Evolutionary conservation across 108 stramenopile species (phyloP).

Genomic region (Conticribra weissflogii): DNA sequence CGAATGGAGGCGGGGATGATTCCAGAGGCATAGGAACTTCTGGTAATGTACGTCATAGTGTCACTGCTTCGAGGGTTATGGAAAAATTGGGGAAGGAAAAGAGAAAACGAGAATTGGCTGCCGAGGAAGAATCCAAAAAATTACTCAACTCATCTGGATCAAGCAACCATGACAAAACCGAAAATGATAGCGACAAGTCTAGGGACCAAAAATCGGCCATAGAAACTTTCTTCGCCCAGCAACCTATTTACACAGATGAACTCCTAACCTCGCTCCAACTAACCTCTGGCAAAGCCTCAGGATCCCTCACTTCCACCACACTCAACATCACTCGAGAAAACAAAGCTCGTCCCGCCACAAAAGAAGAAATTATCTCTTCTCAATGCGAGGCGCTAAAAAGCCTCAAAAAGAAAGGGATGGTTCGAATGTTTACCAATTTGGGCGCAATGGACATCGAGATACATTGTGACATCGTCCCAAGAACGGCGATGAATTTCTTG

Average conservation of each 20-base stretch:
- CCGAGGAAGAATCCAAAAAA: conserved; percentile 38
- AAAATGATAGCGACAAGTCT: conserved; percentile 5
- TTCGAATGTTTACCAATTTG: conserved; percentile 76
- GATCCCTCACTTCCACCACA: conserved; percentile 76
- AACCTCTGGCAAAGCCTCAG: conserved; percentile 75
- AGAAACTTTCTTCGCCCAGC: neutral
- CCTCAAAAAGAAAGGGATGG: conserved; percentile 90
- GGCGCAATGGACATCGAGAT: conserved; percentile 93
- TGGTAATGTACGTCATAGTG: conserved; percentile 60
- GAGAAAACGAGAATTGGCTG: conserved; percentile 42
- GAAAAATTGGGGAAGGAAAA: conserved; percentile 72
- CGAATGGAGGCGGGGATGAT: neutral
- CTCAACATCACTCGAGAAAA: conserved; percentile 60
- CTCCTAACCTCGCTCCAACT: conserved; percentile 59
- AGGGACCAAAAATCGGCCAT: conserved; percentile 1
- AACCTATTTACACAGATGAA: conserved; percentile 65
- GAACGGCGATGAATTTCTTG: conserved; percentile 92
- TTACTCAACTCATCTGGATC: too few relatives aligned
- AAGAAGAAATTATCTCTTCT: conserved; percentile 86
- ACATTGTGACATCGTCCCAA: conserved; percentile 91
- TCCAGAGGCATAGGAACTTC: neutral
- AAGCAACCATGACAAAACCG: too few relatives aligned
- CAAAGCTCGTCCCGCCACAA: conserved; percentile 72
- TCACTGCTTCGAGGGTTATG: conserved; percentile 84
- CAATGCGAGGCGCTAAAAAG: conserved; percentile 71